These are phyloP conservation scores for Gnomoniopsis sp. DNA, from an alignment of 2,329 filamentous ascomycete genomes.

Conservation along the genomic window DNA sequence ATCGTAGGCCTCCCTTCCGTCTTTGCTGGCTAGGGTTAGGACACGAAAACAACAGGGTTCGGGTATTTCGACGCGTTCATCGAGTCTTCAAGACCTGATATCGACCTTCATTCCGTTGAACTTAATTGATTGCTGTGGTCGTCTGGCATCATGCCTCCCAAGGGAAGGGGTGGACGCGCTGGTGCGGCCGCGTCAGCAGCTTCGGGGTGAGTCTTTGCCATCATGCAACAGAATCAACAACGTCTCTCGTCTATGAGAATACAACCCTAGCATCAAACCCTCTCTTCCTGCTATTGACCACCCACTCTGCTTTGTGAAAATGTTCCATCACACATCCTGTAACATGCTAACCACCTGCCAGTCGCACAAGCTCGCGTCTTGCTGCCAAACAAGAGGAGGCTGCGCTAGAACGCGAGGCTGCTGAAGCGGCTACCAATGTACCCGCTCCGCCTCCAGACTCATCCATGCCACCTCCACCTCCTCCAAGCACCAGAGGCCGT, in stretches of 20 bases:
- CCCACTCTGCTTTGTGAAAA: background rate
- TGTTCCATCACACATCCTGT: background rate
- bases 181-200: constrained; percentile 1
- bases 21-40: too few relatives aligned
- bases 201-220: background rate
- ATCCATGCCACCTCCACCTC: background rate
- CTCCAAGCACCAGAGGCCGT: background rate
- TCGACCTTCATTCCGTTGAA: background rate
- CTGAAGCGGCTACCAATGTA: constrained; percentile 6
- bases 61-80: background rate
- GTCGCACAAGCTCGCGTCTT: constrained; percentile 17
- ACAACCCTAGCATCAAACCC: too few relatives aligned
- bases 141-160: constrained; percentile 12
- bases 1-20: too few relatives aligned
- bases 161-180: constrained; percentile 7
- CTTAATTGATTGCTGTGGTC: background rate
- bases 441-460: constrained; percentile 2
- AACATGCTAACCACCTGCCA: background rate
- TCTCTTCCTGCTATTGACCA: too few relatives aligned
- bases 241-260: too few relatives aligned
- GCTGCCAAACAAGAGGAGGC: constrained; percentile 8
- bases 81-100: constrained; percentile 1
- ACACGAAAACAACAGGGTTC: background rate
- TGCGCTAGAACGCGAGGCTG: constrained; percentile 13
- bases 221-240: background rate